These are phyloP conservation scores for Lactarius sp. DNA, from an alignment of 768 basidiomycete genomes.

Conservation along the genomic window DNA sequence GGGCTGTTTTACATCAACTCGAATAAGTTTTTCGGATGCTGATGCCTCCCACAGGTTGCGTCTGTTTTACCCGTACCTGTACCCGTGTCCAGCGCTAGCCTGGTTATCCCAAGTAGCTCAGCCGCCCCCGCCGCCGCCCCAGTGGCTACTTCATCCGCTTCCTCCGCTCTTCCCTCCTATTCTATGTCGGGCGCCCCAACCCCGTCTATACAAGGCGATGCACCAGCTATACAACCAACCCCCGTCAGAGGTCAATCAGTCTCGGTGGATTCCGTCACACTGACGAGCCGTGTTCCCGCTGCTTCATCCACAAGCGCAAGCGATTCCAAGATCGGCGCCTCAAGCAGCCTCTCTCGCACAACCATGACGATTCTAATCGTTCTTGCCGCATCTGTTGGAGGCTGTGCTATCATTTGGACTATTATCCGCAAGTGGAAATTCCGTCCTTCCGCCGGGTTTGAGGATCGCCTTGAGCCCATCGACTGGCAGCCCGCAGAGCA, in stretches of 20 bases:
- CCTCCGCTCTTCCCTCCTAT: slow-evolving; percentile 14
- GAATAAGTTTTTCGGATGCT: background rate
- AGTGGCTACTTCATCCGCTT: slow-evolving; percentile 16
- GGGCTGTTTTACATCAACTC: background rate
- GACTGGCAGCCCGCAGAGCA: slow-evolving; percentile 73
- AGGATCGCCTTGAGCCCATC: slow-evolving; percentile 81
- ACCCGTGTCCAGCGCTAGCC: slow-evolving; percentile 17
- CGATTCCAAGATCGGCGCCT: slow-evolving; percentile 35
- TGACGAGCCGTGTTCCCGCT: slow-evolving; percentile 26
- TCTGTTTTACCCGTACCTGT: slow-evolving; percentile 14
- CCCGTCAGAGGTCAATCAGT: background rate
- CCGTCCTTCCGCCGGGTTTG: slow-evolving; percentile 72
- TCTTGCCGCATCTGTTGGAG: slow-evolving; percentile 64
- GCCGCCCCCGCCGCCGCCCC: slow-evolving; percentile 30
- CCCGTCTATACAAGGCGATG: slow-evolving; percentile 27
- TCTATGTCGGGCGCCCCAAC: slow-evolving; percentile 20
- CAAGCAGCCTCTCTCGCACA: slow-evolving; percentile 42
- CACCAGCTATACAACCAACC: slow-evolving; percentile 24
- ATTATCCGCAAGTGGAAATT: slow-evolving; percentile 92
- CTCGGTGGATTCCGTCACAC: slow-evolving; percentile 28
- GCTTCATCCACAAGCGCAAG: slow-evolving; percentile 28
- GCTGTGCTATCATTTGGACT: slow-evolving; percentile 74
- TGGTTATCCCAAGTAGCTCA: slow-evolving; percentile 29
- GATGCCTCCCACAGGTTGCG: background rate
- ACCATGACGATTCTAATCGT: slow-evolving; percentile 61